A percentile compares a stretch with the other conserved stretches of the same genome.
These are phyloP conservation scores for Carpinus fangiana DNA, from an alignment of 306 rosid species.

Conservation along the genomic window DNA sequence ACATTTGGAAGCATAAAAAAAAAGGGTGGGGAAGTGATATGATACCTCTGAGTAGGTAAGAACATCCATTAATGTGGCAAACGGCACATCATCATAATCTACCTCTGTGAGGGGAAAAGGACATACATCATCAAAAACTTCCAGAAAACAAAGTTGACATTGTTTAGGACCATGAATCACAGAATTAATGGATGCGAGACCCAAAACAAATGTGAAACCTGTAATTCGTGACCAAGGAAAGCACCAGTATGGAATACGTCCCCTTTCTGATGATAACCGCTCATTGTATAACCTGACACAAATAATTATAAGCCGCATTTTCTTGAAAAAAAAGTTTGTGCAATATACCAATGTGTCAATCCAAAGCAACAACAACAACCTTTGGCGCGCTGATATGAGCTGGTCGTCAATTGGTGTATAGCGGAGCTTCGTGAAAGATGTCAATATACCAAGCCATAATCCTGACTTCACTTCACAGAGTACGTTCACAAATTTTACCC, in stretches of 20 bases:
- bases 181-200: constrained; percentile 19
- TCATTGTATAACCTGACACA: constrained; percentile 45
- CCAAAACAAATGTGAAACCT: constrained; percentile 42
- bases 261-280: constrained; percentile 27
- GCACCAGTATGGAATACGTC: constrained; percentile 43
- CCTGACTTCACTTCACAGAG: constrained; percentile 49
- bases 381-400: constrained; percentile 43
- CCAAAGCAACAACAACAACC: constrained; percentile 48
- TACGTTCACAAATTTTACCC: constrained; percentile 60
- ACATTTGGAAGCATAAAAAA: background rate
- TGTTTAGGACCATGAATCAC: background rate
- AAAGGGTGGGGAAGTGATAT: background rate
- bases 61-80: constrained; percentile 58
- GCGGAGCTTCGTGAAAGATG: constrained; percentile 45
- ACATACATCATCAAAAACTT: constrained; percentile 18
- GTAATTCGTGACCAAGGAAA: constrained; percentile 43
- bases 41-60: constrained; percentile 58
- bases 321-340: background rate
- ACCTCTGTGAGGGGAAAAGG: constrained; percentile 38
- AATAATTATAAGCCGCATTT: background rate
- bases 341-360: background rate
- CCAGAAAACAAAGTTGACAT: background rate
- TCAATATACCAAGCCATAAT: constrained; percentile 56
- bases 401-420: constrained; percentile 42
- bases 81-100: constrained; percentile 23